These are phyloP conservation scores for Epithele typhae DNA, from an alignment of 768 basidiomycete genomes.

Conservation along the genomic window DNA sequence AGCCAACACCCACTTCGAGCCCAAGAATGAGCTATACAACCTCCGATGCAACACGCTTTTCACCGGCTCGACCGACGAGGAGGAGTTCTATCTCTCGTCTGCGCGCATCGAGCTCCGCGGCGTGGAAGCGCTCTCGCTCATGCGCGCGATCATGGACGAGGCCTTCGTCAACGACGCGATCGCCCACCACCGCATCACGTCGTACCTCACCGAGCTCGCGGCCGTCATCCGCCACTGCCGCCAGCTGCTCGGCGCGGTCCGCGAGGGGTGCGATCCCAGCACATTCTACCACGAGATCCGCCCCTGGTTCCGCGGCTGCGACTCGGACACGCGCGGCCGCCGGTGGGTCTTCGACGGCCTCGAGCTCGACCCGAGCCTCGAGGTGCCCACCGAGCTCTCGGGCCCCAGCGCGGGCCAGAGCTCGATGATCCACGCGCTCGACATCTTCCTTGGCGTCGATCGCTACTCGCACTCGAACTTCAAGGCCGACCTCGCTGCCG, in stretches of 20 bases:
- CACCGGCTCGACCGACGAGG: constrained; percentile 75
- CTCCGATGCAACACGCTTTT: constrained; percentile 66
- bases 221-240: constrained; percentile 61
- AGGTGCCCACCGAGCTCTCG: constrained; percentile 37
- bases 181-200: constrained; percentile 44
- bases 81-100: constrained; percentile 84
- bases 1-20: constrained; percentile 13
- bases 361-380: constrained; percentile 27
- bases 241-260: constrained; percentile 56
- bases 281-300: constrained; percentile 56
- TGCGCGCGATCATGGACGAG: constrained; percentile 86
- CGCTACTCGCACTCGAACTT: constrained; percentile 29
- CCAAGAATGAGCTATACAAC: constrained; percentile 47
- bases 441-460: constrained; percentile 51
- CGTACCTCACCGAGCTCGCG: constrained; percentile 62
- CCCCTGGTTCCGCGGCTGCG: constrained; percentile 61
- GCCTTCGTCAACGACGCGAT: constrained; percentile 64
- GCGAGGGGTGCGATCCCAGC: constrained; percentile 66
- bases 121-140: constrained; percentile 78
- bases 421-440: constrained; percentile 51
- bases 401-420: constrained; percentile 63
- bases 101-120: constrained; percentile 85
- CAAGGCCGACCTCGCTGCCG: constrained; percentile 1
- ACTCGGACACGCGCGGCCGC: constrained; percentile 27
- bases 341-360: constrained; percentile 45